Evolutionary conservation across 2,329 filamentous ascomycete species (phyloP).

Genomic region (Calonectria pseudoturangicola): DNA sequence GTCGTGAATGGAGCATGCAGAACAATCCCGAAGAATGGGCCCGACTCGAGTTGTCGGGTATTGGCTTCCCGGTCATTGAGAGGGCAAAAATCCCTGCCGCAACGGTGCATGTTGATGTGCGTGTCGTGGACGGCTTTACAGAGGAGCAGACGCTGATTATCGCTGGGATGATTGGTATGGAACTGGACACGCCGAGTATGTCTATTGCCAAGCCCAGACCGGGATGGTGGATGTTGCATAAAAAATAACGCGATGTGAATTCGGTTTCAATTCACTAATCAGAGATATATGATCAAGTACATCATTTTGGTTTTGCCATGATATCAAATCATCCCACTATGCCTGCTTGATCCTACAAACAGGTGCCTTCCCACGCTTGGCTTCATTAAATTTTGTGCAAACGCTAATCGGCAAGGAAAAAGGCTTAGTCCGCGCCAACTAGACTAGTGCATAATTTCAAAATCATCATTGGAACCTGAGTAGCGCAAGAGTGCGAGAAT

Average conservation of each 20-base stretch:
- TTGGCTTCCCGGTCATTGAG: constrained; percentile 10
- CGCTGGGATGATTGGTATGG: constrained; percentile 19
- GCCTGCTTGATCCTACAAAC: no score
- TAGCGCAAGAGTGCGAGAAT: not conserved
- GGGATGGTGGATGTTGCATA: constrained; percentile 20
- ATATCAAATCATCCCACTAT: no score
- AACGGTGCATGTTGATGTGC: constrained; percentile 1
- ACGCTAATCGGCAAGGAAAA: not conserved
- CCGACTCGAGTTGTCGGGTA: constrained; percentile 4
- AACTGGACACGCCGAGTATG: not conserved
- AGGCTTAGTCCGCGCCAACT: not conserved
- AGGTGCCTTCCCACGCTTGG: no score
- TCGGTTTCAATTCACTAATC: no score
- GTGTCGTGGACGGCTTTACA: constrained; percentile 9
- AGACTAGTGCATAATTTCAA: no score
- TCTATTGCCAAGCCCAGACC: constrained; percentile 12
- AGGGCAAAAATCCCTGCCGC: constrained; percentile 6
- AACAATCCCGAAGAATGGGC: constrained; percentile 18
- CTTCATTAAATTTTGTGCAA: no score
- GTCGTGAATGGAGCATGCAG: constrained; percentile 16
- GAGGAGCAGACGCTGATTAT: constrained; percentile 5
- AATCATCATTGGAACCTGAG: not conserved
- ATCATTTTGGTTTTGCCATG: no score
- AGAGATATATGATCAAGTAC: no score
- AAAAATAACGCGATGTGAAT: not conserved